Evolutionary conservation across 768 basidiomycete species (phyloP).

Genomic region (Boletus subcaerulescens): DNA sequence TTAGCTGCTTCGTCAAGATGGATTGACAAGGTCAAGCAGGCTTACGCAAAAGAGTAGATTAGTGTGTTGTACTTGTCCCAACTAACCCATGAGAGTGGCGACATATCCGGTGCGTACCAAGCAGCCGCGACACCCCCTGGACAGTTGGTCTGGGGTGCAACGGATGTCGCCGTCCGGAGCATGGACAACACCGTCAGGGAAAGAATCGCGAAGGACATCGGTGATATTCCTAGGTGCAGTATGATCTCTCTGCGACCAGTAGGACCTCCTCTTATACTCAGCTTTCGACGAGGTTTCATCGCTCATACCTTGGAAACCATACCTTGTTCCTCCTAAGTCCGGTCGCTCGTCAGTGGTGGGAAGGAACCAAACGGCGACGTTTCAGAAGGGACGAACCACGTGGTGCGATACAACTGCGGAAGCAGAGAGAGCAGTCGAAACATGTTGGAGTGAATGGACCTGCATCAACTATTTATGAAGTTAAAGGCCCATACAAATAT

Average conservation of each 20-base stretch:
- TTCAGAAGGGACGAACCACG: not conserved
- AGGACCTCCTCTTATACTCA: slow-evolving; percentile 4
- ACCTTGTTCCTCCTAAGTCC: not conserved
- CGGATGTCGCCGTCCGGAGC: not conserved
- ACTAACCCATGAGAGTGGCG: slow-evolving; percentile 50
- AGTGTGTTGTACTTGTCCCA: slow-evolving; percentile 70
- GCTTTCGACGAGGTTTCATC: not conserved
- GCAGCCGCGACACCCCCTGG: slow-evolving; percentile 40
- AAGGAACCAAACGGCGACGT: not conserved
- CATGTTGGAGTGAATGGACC: not conserved
- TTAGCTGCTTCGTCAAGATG: not conserved
- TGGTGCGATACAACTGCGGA: not conserved
- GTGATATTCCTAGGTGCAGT: not conserved
- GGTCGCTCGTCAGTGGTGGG: not conserved
- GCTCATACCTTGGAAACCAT: not conserved
- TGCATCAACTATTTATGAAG: not conserved
- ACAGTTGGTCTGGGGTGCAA: not conserved
- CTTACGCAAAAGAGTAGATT: slow-evolving; percentile 65
- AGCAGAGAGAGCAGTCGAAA: not conserved
- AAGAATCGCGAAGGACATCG: slow-evolving; percentile 2
- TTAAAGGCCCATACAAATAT: no score
- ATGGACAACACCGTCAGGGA: slow-evolving; percentile 4
- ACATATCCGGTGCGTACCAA: slow-evolving; percentile 51
- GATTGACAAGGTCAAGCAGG: not conserved
- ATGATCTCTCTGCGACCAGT: not conserved